These are phyloP conservation scores for Lepidopterella palustris DNA, from an alignment of 495 filamentous ascomycete species.

Conservation along the genomic window DNA sequence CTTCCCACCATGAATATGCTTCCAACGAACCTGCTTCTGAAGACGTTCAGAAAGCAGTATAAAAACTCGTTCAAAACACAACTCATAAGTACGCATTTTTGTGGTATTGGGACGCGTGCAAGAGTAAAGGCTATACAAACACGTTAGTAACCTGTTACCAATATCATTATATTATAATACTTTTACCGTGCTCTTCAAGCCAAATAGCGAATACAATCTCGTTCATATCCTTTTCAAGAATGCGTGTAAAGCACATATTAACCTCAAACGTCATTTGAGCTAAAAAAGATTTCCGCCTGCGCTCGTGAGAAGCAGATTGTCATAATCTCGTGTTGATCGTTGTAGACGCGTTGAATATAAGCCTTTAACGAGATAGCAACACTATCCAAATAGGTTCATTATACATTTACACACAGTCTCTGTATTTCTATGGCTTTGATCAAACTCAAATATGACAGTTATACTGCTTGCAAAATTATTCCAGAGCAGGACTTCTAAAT, in stretches of 20 bases:
- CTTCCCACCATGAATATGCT: neutral
- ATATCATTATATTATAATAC: neutral
- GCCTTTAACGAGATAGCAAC: neutral
- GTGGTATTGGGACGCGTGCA: neutral
- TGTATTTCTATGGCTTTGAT: neutral
- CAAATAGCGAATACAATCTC: neutral
- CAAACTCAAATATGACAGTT: neutral
- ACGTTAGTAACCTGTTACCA: neutral
- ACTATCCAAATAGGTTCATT: neutral
- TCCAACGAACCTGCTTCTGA: neutral
- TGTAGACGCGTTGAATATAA: neutral
- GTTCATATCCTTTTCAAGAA: neutral
- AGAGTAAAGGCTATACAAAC: neutral
- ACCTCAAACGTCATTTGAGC: neutral
- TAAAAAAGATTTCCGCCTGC: neutral
- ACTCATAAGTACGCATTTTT: neutral
- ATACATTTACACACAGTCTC: too few species aligned
- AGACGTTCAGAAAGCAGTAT: neutral
- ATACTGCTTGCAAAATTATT: too few species aligned
- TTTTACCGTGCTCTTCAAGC: neutral
- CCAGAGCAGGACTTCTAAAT: neutral
- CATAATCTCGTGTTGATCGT: neutral
- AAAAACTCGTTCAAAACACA: neutral
- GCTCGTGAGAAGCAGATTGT: neutral
- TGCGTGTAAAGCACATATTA: neutral